phyloP scores from a whole-genome alignment of 31 red algal genomes.

The Odonthalia washingtoniensis region DNA sequence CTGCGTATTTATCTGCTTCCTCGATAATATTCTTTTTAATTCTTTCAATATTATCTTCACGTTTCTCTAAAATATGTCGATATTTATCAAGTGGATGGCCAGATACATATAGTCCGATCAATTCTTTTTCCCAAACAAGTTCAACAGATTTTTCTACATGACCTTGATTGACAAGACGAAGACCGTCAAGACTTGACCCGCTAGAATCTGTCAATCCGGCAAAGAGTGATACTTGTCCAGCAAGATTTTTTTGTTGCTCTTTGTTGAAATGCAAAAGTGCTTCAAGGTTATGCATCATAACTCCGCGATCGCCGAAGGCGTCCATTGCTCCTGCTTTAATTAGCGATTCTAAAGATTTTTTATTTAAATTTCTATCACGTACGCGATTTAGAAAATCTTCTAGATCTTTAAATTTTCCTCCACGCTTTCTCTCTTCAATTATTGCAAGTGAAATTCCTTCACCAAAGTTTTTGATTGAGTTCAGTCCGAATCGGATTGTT shows the following conservation, averaged over 20 bases:
- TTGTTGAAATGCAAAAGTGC: background rate
- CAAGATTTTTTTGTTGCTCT: constrained; percentile 5
- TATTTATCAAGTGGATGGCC: constrained; percentile 41
- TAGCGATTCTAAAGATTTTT: constrained; percentile 25
- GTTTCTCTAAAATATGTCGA: no score
- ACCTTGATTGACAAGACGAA: background rate
- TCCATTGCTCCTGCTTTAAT: constrained; percentile 49
- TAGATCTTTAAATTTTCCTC: constrained; percentile 49
- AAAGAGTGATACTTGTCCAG: constrained; percentile 20
- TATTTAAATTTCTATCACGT: constrained; percentile 11
- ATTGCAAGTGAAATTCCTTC: constrained; percentile 46
- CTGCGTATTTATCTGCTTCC: no score
- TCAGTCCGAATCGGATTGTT: constrained; percentile 59
- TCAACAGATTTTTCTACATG: constrained; percentile 6
- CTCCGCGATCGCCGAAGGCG: constrained; percentile 8
- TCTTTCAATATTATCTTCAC: no score
- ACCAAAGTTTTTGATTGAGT: constrained; percentile 60
- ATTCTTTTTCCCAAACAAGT: constrained; percentile 33
- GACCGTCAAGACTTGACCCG: background rate
- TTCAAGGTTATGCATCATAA: constrained; percentile 14
- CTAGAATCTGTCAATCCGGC: constrained; percentile 9
- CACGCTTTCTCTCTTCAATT: constrained; percentile 54
- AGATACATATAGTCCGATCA: constrained; percentile 47
- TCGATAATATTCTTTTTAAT: no score
- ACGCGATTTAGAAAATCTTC: constrained; percentile 38